phyloP scores from a whole-genome alignment of 257 asterid species.

The Rhazya stricta region DNA sequence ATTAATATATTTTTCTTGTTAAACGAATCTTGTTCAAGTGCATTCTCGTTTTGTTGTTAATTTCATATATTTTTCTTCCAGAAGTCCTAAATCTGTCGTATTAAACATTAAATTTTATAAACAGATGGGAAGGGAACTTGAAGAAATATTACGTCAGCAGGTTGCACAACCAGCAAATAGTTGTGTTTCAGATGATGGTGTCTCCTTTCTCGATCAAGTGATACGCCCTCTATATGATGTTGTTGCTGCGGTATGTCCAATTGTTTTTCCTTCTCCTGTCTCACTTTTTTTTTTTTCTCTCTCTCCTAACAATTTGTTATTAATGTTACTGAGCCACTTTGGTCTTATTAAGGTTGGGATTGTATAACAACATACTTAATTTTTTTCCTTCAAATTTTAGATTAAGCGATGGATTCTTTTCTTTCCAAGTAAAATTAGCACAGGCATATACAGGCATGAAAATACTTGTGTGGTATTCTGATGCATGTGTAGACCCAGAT shows the following conservation, averaged over 20 bases:
- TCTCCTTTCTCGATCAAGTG: slow-evolving; percentile 87
- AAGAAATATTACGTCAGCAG: slow-evolving; percentile 59
- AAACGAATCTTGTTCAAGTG: not conserved
- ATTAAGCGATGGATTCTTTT: not conserved
- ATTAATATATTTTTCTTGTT: not conserved
- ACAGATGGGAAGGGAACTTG: slow-evolving; percentile 97
- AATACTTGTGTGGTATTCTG: not conserved
- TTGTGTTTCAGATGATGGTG: slow-evolving; percentile 68
- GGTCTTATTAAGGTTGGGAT: not conserved
- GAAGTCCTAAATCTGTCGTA: slow-evolving; percentile 10
- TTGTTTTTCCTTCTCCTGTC: slow-evolving; percentile 14
- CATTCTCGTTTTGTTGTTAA: not conserved
- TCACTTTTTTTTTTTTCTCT: not conserved
- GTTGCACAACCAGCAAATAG: slow-evolving; percentile 82
- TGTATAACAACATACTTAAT: not conserved
- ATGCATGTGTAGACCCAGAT: not conserved
- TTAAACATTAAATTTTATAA: slow-evolving; percentile 24
- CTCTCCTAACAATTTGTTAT: not conserved
- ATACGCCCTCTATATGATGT: slow-evolving; percentile 80
- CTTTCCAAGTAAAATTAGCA: not conserved
- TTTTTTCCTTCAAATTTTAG: no score
- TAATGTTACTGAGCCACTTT: not conserved
- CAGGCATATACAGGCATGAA: not conserved
- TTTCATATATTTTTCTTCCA: not conserved
- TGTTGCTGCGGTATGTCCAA: slow-evolving; percentile 69